phyloP scores from a whole-genome alignment of 257 asterid species.

The Penstemon newberryi region DNA sequence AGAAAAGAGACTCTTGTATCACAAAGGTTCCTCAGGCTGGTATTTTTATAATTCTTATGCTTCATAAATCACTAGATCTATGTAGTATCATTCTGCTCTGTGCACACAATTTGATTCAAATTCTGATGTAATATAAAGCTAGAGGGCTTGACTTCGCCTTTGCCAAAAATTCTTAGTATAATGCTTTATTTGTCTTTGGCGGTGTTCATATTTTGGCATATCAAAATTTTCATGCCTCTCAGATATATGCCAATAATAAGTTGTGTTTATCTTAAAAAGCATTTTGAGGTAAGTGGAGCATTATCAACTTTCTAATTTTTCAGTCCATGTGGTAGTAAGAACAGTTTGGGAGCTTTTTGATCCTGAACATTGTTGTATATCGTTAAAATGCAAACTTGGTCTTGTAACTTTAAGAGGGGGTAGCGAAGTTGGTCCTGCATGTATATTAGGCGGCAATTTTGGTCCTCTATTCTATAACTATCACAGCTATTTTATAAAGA shows the following conservation, averaged over 20 bases:
- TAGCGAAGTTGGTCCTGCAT: no score
- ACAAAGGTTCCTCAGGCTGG: constrained; percentile 50
- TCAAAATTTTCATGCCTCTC: neutral
- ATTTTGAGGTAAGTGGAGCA: no score
- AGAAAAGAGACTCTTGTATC: constrained; percentile 35
- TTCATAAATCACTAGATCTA: constrained; percentile 3
- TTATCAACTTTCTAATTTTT: neutral
- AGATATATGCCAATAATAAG: neutral
- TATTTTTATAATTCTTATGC: constrained; percentile 25
- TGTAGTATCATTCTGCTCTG: constrained; percentile 6
- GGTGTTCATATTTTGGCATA: neutral
- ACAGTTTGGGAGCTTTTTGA: neutral
- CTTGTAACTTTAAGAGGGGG: no score
- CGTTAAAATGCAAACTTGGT: no score
- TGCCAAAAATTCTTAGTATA: neutral
- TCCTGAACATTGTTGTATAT: neutral
- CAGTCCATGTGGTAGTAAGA: neutral
- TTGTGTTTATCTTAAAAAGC: neutral
- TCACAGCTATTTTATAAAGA: no score
- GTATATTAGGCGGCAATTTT: no score
- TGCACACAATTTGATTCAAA: constrained; percentile 12
- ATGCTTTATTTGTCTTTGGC: neutral
- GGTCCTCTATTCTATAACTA: no score
- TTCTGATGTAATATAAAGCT: neutral
- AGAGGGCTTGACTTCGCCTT: neutral